Conservation (phyloP, 2,329 filamentous ascomycete species). For the Bipolaris gigantea region DNA sequence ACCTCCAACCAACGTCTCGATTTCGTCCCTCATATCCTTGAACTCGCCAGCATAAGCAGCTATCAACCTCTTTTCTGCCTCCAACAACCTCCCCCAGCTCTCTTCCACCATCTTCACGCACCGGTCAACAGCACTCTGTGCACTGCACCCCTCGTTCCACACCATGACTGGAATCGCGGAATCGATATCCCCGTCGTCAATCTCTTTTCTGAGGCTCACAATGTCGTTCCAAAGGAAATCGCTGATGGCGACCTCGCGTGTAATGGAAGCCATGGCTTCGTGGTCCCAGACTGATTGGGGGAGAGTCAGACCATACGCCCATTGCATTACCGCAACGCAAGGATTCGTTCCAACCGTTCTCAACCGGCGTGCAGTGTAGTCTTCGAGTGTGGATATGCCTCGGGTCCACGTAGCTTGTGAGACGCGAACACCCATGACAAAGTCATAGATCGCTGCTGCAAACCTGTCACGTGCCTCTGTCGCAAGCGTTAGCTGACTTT, state of each 20-base stretch:
- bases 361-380: conserved; percentile 11
- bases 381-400: conserved; percentile 9
- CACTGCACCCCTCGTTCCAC: conserved; percentile 13
- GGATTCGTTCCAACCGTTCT: conserved; percentile 11
- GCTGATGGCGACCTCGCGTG: conserved; percentile 10
- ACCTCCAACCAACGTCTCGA: conserved; percentile 6
- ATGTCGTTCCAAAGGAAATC: conserved; percentile 17
- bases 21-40: conserved; percentile 5
- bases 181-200: conserved; percentile 11
- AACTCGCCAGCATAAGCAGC: neutral
- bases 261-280: conserved; percentile 6
- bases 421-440: conserved; percentile 6
- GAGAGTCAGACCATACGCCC: conserved; percentile 8
- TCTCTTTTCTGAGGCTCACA: conserved; percentile 15
- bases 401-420: conserved; percentile 12
- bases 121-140: conserved; percentile 12
- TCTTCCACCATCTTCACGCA: conserved; percentile 9
- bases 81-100: conserved; percentile 7
- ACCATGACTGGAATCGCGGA: conserved; percentile 16
- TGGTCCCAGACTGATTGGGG: conserved; percentile 10
- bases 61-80: conserved; percentile 5
- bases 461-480: conserved; percentile 13
- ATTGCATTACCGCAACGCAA: conserved; percentile 9
- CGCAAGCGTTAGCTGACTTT: neutral
- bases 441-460: conserved; percentile 12